These are phyloP conservation scores for Didymella segeticola DNA, from an alignment of 2,329 filamentous ascomycete genomes.

Conservation along the genomic window DNA sequence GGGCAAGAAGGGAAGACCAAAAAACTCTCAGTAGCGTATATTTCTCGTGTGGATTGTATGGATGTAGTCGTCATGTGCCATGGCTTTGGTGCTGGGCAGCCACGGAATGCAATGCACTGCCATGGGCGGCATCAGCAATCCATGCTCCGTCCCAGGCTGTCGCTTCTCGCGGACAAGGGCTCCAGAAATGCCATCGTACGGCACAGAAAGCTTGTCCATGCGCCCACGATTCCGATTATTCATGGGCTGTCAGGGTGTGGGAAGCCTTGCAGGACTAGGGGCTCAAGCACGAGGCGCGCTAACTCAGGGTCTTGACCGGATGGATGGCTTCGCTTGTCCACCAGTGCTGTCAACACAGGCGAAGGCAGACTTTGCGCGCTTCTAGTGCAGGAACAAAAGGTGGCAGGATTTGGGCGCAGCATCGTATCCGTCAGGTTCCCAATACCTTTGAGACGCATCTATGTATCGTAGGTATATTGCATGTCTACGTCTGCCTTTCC, in stretches of 20 bases:
- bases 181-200: not conserved
- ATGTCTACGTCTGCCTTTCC: not conserved
- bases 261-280: conserved; percentile 11
- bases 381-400: conserved; percentile 15
- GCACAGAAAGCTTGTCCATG: conserved; percentile 9
- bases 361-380: not conserved
- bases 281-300: not conserved
- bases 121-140: not conserved
- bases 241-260: conserved; percentile 1
- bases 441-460: not conserved
- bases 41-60: conserved; percentile 1
- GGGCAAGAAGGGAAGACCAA: conserved; percentile 3
- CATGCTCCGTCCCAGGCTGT: not conserved
- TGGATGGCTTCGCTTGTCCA: conserved; percentile 4
- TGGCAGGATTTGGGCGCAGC: conserved; percentile 4
- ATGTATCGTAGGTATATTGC: not conserved
- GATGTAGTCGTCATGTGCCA: conserved; percentile 5
- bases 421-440: conserved; percentile 5
- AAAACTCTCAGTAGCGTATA: conserved; percentile 11
- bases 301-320: not conserved
- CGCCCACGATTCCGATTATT: not conserved
- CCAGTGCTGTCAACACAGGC: not conserved
- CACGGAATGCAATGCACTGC: conserved; percentile 7
- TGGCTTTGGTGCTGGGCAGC: conserved; percentile 6
- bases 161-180: not conserved